Base-by-base conservation (phyloP, 2,329 filamentous ascomycete genomes). In the Calonectria honghensis region DNA sequence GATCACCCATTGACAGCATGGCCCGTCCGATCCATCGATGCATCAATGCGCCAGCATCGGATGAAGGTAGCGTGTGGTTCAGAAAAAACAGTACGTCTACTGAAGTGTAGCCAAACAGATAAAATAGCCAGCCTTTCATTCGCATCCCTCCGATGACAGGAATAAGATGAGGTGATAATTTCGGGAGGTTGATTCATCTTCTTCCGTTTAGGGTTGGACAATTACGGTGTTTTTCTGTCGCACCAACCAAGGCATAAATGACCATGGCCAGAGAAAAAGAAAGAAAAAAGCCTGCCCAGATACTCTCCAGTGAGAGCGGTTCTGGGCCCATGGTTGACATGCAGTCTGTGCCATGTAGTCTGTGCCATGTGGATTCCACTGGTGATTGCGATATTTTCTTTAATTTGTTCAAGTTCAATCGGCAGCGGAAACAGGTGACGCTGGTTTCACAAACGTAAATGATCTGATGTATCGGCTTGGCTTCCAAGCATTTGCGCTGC, bases 341-440 rank as follows among this genome's bases (percentile, higher is more conserved):
- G 10, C 45, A 48, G 20, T 48, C 45, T 48, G 45, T 13, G 45
- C 45, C 45, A 13, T 48, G 45, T 48, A n/a, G n/a, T 48, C 45
- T 48, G 45, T 13, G 45, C 45, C 45, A 13, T 48, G 45, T 48
- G 45, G n/a, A 4, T 48, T 48, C 45, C 20, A 24, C n/a, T 48
- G 59, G 59, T 14, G 14, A 45, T 31, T 37, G n/a, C 9, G 27
- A 13, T 18, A 35, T 57, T 41, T 35, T 57, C 32, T 45, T 24
- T 3, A 41, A 16, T 24, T 39, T 37, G 24, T 59, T 59, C 48
- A 35, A 59, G 61, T 57, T 50, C 11, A 51, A 66, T 54, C 29
- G 59, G 61, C 59, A 4, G 61, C 10, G 27, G 27, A 20, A 66
- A 57, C 37, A 20, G 20, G 48, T 50, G 50, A 20, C 35, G 27